These are phyloP conservation scores for Citrus unshiu DNA, from an alignment of 345 rosid genomes.

Conservation along the genomic window DNA sequence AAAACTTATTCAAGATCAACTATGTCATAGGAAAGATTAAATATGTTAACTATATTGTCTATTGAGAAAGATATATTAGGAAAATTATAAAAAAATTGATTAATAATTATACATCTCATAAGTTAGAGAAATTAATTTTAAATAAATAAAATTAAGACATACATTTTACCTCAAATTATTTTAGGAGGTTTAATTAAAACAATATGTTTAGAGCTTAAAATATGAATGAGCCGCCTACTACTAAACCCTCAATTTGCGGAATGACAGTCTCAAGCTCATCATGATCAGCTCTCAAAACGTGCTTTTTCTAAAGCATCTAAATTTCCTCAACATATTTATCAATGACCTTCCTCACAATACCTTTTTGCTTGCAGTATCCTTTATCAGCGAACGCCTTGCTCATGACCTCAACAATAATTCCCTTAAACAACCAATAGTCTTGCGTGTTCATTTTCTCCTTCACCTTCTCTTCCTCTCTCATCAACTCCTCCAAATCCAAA, in stretches of 20 bases:
- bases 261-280: conserved; percentile 96
- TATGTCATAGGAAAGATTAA: too few species aligned
- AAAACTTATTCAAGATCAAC: too few species aligned
- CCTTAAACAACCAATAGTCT: conserved; percentile 87
- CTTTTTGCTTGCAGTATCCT: conserved; percentile 91
- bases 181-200: too few species aligned
- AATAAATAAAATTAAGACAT: too few species aligned
- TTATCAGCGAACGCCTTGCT: conserved; percentile 66
- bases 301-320: conserved; percentile 80
- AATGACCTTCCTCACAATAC: conserved; percentile 74
- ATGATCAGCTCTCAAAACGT: conserved; percentile 78
- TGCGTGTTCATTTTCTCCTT: conserved; percentile 79
- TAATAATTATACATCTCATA: too few species aligned
- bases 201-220: too few species aligned
- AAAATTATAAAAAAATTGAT: too few species aligned
- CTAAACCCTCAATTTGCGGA: conserved; percentile 71
- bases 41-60: too few species aligned
- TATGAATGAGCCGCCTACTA: conserved; percentile 1
- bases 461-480: conserved; percentile 83
- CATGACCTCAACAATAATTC: conserved; percentile 85
- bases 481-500: conserved; percentile 78
- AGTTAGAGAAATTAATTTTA: too few species aligned
- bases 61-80: too few species aligned
- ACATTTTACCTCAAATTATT: too few species aligned
- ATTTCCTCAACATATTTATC: conserved; percentile 85